These are phyloP conservation scores for Keithomyces neogunnii DNA, from an alignment of 2,329 filamentous ascomycete genomes.

Conservation along the genomic window DNA sequence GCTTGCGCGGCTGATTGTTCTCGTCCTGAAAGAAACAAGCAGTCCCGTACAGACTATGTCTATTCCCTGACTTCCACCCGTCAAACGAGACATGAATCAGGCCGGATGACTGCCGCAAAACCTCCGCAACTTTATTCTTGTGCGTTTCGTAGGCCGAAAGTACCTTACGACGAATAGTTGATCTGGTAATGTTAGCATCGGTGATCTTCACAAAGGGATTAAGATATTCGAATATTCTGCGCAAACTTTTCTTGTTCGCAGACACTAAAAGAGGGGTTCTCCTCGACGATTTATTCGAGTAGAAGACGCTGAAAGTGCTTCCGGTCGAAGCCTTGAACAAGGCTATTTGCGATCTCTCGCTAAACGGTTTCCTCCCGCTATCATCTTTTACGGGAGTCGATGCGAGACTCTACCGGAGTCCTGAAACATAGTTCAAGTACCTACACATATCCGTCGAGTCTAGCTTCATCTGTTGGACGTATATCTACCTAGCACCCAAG, in stretches of 20 bases:
- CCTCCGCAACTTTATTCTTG: neutral
- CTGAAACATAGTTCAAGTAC: no score
- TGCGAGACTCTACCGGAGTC: no score
- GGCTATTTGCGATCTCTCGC: no score
- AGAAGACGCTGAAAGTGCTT: no score
- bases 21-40: neutral
- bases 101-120: slow-evolving; percentile 1
- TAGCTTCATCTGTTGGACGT: no score
- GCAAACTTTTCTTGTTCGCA: neutral
- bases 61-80: slow-evolving; percentile 1
- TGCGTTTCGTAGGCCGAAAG: neutral
- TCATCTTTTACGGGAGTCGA: no score
- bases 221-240: neutral
- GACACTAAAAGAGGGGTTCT: neutral
- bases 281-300: neutral
- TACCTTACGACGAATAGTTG: neutral
- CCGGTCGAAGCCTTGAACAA: no score
- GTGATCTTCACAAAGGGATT: neutral
- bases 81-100: slow-evolving; percentile 1
- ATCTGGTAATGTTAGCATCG: neutral
- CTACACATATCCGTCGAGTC: no score
- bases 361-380: no score
- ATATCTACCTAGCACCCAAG: no score
- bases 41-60: neutral
- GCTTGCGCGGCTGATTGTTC: slow-evolving; percentile 1